phyloP scores from a whole-genome alignment of 768 basidiomycete species.

The Tricholoma furcatifolium region DNA sequence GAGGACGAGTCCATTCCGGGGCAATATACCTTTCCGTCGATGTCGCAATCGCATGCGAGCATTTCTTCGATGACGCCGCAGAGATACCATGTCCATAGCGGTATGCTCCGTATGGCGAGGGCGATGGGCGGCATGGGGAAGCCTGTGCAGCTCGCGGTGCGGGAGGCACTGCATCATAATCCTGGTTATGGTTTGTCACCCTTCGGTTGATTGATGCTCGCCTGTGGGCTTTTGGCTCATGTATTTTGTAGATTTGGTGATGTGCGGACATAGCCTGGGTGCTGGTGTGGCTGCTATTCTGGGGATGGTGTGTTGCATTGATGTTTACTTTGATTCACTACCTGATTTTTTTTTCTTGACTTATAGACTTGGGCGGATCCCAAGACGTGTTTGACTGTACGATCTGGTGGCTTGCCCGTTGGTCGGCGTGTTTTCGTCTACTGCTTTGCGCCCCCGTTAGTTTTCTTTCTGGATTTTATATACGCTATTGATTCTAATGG shows the following conservation, averaged over 20 bases:
- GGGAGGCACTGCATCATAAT: constrained; percentile 66
- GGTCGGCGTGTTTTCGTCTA: constrained; percentile 70
- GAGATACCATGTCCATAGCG: constrained; percentile 70
- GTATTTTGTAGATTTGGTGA: constrained; percentile 52
- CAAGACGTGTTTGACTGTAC: constrained; percentile 65
- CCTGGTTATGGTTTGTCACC: constrained; percentile 69
- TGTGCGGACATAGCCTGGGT: constrained; percentile 84
- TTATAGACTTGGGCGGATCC: constrained; percentile 89
- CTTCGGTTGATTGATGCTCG: background rate
- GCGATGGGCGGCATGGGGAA: constrained; percentile 77
- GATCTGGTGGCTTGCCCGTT: constrained; percentile 68
- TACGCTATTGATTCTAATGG: background rate
- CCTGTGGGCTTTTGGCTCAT: background rate
- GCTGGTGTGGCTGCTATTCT: constrained; percentile 78
- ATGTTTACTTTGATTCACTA: background rate
- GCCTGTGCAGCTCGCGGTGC: constrained; percentile 75
- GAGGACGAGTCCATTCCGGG: constrained; percentile 33
- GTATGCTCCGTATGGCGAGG: constrained; percentile 77
- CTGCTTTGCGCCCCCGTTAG: constrained; percentile 79
- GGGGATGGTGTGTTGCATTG: constrained; percentile 52
- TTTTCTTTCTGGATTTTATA: constrained; percentile 9
- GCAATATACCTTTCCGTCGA: constrained; percentile 34
- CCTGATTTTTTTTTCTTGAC: background rate
- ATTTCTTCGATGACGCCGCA: constrained; percentile 20
- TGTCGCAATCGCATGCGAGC: constrained; percentile 20